Base-by-base conservation (phyloP, 139 green algal species). In the Chlorella sp. region DNA sequence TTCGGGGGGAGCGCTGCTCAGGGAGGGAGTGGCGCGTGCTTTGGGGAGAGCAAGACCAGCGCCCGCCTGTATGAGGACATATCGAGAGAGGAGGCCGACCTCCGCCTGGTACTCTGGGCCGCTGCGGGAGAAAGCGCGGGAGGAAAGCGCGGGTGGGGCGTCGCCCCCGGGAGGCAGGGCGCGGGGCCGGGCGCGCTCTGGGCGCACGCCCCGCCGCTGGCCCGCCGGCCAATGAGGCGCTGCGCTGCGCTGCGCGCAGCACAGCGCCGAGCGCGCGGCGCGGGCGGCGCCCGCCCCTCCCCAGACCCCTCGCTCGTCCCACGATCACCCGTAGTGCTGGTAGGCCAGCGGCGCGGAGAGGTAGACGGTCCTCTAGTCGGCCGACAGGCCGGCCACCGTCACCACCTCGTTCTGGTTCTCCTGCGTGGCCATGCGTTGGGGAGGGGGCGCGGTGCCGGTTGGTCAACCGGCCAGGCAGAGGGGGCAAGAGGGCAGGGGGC, bases 371-470 rank as follows among this genome's bases (percentile, higher is more conserved):
- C 58, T 71, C 33, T 77, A 60, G 29, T 83, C 82, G 9, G 59
- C 1, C 7, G 67, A 79, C 21, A 87, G 70, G 12, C 58, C 72
- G 9, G 42, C 21, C 11, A 90, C 63, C 41, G 71, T 79, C 33
- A 73, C 46, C 46, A 87, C 84, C 76, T 89, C 84, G 65, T 89
- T 89, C 55, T 88, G 80, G 72, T 90, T 90, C 41, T 84, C 66
- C 68, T 79, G 77, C 50, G n/a, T 8, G 27, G 15, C 38, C 21
- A 29, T 8, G 1, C 7, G 53, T n/a, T n/a, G 53, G 19, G 14
- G 53, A 53, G 36, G 60, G 6, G 17, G n/a, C n/a, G n/a, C n/a
- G n/a, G n/a, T n/a, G n/a, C n/a, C n/a, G n/a, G n/a, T n/a, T n/a
- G n/a, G n/a, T n/a, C n/a, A n/a, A n/a, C n/a, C n/a, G n/a, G n/a